Evolutionary conservation across 306 rosid genomes (phyloP), one percentile per base, ranked within the genome.

Genomic region (Rosa rugosa): DNA sequence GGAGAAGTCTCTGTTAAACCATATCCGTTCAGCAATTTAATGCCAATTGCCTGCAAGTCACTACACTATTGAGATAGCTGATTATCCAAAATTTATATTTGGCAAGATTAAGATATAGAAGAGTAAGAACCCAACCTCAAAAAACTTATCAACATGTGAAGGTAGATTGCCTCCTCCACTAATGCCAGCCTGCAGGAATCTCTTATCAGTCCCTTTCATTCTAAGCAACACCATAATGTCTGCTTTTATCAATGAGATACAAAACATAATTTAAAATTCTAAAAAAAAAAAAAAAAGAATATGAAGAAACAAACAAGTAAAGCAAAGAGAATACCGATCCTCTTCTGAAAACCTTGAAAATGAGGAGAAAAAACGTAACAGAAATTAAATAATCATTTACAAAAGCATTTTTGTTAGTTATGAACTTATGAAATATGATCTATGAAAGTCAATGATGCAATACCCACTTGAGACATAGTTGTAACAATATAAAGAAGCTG

Each of bases 1-100:
- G 99, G 99, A 49, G 99, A 86, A 75, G 95, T 78, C 85, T 94
- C 99, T 53, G 99, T 94, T 79, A 94, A 87, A 83, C 99, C 99
- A 80, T 92, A 94, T 76, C 97, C 99, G 79, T 94, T 94, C 81
- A 81, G 97, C 81, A 94, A 75, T 82, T 79, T 92, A 82, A 94
- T 81, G 36, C 86, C 97, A 81, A 94, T 91, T 70, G 97, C 97
- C 99, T 94, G 90, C 80, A 81, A 50, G 84, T 27, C 74, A 65
- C 62, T 46, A 74, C 60, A 49, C 56, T 11, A 40, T 36, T 64
- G 73, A 66, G 3, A 85, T 44, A 66, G 41, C 20, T 46, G 54
- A 72, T 45, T 73, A 72, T 40, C 53, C 68, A 71, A 64, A 62
- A 8, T 23, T 46, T 13, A 27, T 77, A 17, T 34, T 16, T 17